Evolutionary conservation across 2,329 filamentous ascomycete genomes (phyloP).

Genomic region (Phymatotrichopsis omnivora): DNA sequence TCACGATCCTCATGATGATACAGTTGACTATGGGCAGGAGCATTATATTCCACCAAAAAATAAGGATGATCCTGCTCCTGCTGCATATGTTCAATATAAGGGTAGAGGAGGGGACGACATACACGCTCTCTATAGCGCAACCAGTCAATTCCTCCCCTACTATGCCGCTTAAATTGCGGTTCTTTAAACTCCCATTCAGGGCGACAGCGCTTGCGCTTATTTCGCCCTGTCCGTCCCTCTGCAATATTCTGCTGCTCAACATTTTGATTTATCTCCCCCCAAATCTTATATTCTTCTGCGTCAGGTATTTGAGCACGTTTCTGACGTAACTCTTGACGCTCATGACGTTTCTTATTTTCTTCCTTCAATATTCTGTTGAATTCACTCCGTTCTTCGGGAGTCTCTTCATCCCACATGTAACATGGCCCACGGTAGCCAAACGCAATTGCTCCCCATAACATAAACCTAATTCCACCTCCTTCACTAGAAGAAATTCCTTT

Average conservation of each 20-base stretch:
- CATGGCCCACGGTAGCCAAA: neutral
- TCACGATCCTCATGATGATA: neutral
- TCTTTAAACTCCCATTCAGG: conserved; percentile 2
- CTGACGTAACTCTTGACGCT: neutral
- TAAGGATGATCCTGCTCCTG: neutral
- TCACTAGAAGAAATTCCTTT: too few species aligned
- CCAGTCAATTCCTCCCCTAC: conserved; percentile 5
- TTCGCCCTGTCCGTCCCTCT: neutral
- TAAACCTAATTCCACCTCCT: too few species aligned
- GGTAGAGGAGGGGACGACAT: neutral
- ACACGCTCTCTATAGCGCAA: neutral
- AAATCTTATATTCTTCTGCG: neutral
- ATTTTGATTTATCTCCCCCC: neutral
- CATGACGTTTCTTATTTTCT: neutral
- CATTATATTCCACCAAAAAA: conserved; percentile 9
- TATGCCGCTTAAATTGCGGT: neutral
- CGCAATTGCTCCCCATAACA: too few species aligned
- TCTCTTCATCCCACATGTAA: neutral
- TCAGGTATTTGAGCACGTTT: neutral
- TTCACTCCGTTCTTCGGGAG: neutral
- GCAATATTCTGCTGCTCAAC: neutral
- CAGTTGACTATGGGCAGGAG: neutral
- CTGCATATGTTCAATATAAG: conserved; percentile 3
- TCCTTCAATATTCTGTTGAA: neutral
- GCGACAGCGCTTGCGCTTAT: neutral